Evolutionary conservation across 148 eudicot genomes (phyloP), one percentile per base, ranked within the genome.

Genomic region (Bassia scoparia): DNA sequence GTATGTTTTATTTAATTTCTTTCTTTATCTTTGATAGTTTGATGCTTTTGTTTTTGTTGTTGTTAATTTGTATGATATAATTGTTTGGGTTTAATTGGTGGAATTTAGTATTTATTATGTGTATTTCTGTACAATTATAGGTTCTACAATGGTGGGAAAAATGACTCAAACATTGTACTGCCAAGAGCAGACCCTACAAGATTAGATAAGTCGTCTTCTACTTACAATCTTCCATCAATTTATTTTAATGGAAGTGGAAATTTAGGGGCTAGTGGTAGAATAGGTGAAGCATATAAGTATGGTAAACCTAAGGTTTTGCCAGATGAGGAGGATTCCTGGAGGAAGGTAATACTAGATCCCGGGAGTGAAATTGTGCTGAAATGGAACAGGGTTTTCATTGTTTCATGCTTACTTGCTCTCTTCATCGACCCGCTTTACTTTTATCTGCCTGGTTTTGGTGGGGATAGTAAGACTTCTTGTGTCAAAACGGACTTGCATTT

Each of bases 381-480:
- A 68, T 96, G 99, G 97, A 96, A 92, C 78, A 83, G 88, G 74
- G 59, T 90, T 79, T 96, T 96, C 83, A 87, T 96, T 59, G 76
- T 90, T 33, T 76, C 97, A 11, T 90, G 97, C 71, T 85, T 96
- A 79, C 55, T 92, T 69, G 99, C 99, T 18, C 89, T 96, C 12
- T 96, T 92, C 61, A 80, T 96, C 26, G 99, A 96, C 68, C 99
- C 99, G 7, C 69, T 96, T 27, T 96, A 87, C 83, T 92, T 96
- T 69, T 96, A 78, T 78, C 81, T 92, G 80, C 99, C 97, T 24
- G 81, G 80, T 14, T 80, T 88, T 6, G 82, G 84, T 41, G 92
- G 88, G 26, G 86, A 61, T 55, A 59, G 59, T 44, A 81, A 77
- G 41, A 85, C 90, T 0, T 79, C 79, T 62, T 96, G 99, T 86